A percentile compares a stretch with the other conserved stretches of the same genome.
These are phyloP conservation scores for Cardamine chenopodiifolia DNA, from an alignment of 345 rosid species.

Conservation along the genomic window DNA sequence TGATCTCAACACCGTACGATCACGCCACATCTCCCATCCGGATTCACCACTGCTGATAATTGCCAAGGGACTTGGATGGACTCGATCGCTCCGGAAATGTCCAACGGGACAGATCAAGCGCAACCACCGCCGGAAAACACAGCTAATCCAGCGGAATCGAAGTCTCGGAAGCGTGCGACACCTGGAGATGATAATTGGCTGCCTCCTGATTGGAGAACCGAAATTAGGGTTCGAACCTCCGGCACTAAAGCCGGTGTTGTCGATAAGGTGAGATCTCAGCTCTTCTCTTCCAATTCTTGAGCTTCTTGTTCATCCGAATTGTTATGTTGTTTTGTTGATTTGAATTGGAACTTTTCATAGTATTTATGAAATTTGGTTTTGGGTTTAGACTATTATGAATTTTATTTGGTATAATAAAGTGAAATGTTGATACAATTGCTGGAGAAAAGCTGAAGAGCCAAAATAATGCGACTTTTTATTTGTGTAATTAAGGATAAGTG, in stretches of 20 bases:
- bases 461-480: not conserved
- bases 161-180: slow-evolving; percentile 32
- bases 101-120: slow-evolving; percentile 27
- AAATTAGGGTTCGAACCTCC: slow-evolving; percentile 61
- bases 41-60: not conserved
- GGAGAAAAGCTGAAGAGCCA: too few relatives aligned
- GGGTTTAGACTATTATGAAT: not conserved
- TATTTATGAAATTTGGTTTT: not conserved
- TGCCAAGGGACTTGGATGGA: not conserved
- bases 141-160: slow-evolving; percentile 7
- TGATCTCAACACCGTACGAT: not conserved
- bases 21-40: not conserved
- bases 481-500: not conserved
- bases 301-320: not conserved
- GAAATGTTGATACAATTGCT: not conserved
- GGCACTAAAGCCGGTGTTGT: slow-evolving; percentile 72
- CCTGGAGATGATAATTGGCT: slow-evolving; percentile 49
- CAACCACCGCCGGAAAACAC: slow-evolving; percentile 10
- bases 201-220: slow-evolving; percentile 75
- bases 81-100: not conserved
- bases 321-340: not conserved
- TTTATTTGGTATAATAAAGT: not conserved
- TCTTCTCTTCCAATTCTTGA: slow-evolving; percentile 1
- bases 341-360: not conserved
- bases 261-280: slow-evolving; percentile 61